phyloP scores from a whole-genome alignment of 352 stramenopile genomes.

The Pythium dissimile region DNA sequence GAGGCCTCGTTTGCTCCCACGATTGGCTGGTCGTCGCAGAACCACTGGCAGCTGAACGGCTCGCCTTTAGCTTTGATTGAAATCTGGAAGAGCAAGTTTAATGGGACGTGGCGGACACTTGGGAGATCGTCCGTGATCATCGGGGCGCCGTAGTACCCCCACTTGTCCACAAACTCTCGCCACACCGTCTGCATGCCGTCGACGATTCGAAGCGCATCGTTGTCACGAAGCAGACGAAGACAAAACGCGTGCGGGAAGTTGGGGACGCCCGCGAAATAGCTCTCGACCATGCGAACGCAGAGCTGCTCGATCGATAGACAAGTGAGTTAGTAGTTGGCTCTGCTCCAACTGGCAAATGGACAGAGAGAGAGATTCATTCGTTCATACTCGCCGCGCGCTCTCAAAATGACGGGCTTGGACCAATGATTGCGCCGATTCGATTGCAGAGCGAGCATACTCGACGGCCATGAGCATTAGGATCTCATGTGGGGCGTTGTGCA shows the following conservation, averaged over 20 bases:
- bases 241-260: constrained; percentile 52
- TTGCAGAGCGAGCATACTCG: constrained; percentile 27
- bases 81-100: constrained; percentile 54
- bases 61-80: constrained; percentile 55
- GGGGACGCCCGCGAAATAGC: constrained; percentile 57
- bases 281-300: constrained; percentile 37
- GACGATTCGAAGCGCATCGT: constrained; percentile 14
- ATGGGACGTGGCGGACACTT: constrained; percentile 21
- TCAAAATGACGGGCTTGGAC: constrained; percentile 39
- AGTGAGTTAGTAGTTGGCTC: not conserved
- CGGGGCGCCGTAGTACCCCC: constrained; percentile 59
- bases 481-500: constrained; percentile 39
- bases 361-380: not conserved
- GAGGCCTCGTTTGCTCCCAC: constrained; percentile 39
- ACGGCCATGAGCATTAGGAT: constrained; percentile 59
- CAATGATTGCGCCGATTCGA: constrained; percentile 25
- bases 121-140: constrained; percentile 48
- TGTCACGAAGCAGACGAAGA: constrained; percentile 21
- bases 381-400: constrained; percentile 46
- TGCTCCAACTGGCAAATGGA: not conserved
- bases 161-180: constrained; percentile 52
- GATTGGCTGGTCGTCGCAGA: constrained; percentile 27
- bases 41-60: constrained; percentile 72
- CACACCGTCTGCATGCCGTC: constrained; percentile 33
- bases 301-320: constrained; percentile 35